Conservation (phyloP, 1,284 basidiomycete species). For the Ustilago curta region DNA sequence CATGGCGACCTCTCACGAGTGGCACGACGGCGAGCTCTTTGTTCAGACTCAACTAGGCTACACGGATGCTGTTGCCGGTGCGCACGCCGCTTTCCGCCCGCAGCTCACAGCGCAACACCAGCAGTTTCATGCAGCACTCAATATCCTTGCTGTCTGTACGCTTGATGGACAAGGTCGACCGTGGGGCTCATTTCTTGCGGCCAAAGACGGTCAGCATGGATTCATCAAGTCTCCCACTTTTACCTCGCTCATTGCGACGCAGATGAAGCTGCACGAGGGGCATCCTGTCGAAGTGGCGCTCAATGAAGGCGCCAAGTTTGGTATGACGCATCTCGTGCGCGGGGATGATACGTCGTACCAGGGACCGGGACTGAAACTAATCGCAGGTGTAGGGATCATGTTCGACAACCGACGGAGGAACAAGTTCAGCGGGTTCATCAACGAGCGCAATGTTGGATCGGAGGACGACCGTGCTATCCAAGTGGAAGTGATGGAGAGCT, state of each 20-base stretch:
- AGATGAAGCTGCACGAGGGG: slow-evolving; percentile 30
- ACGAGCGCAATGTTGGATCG: slow-evolving; percentile 25
- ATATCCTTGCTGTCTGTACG: slow-evolving; percentile 37
- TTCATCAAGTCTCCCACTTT: slow-evolving; percentile 36
- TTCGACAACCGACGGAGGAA: slow-evolving; percentile 42
- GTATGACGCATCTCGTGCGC: slow-evolving; percentile 24
- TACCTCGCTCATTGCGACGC: slow-evolving; percentile 21
- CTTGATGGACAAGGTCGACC: slow-evolving; percentile 33
- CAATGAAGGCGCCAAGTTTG: slow-evolving; percentile 30
- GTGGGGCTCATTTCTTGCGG: slow-evolving; percentile 32
- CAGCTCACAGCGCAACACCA: slow-evolving; percentile 39
- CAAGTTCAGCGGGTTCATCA: slow-evolving; percentile 41
- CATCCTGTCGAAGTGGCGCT: slow-evolving; percentile 36
- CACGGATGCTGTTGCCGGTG: slow-evolving; percentile 34
- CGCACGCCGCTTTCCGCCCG: slow-evolving; percentile 31
- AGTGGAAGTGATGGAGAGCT: slow-evolving; percentile 41
- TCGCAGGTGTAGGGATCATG: slow-evolving; percentile 42
- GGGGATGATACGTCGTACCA: slow-evolving; percentile 19
- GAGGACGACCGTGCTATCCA: slow-evolving; percentile 20
- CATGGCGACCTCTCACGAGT: slow-evolving; percentile 35
- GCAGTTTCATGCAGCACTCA: slow-evolving; percentile 28
- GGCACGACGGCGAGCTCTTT: slow-evolving; percentile 41
- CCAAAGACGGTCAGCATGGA: slow-evolving; percentile 17
- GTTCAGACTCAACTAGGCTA: slow-evolving; percentile 31
- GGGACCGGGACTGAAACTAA: slow-evolving; percentile 33